Evolutionary conservation across 176 grass and related monocot species (phyloP), one percentile per base, ranked within the genome.

Genomic region (Carex pumila): DNA sequence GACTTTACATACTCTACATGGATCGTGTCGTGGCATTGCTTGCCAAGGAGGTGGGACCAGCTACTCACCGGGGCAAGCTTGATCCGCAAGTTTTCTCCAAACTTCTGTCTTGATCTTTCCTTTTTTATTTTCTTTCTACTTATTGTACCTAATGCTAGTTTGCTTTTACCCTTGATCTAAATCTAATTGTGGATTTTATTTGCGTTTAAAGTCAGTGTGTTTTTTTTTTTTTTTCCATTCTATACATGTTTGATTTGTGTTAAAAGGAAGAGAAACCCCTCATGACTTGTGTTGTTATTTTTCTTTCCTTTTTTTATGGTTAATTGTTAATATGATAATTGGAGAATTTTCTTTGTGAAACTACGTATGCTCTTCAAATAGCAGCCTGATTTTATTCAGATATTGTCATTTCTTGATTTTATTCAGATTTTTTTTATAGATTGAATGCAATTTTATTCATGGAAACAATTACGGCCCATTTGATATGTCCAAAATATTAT

Each of bases 1-100:
- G 85, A 13, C 80, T 95, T 53, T 98, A 95, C 85, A 80, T 81
- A 15, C 77, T 95, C 5, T 95, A 98, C 77, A 93, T 95, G 45
- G 95, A 98, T 75, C 91, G 92, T 41, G 83, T 93, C 3, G 66
- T 89, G 0, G 86, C 92, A 45, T 87, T 92, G 60, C 84, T 98
- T 69, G 86, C 86, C 66, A 95, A 92, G 86, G 91, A 91, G 80
- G 87, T 91, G 84, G 89, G 85, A 63, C 89, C 91, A 66, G 87
- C 87, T 83, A 85, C 77, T 77, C 85, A 88, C 73, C 85, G 88
- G 71, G 91, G 89, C 71, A 96, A 93, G 83, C 94, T 96, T 71
- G 85, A 96, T 66, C 79, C 68, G 62, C 84, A 89, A 85, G 52
- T 96, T 67, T 88, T 96, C 30, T 93, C 91, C 12, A 88, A 96